Evolutionary conservation across 352 stramenopile genomes (phyloP).

Genomic region (Phytophthora nicotianae): DNA sequence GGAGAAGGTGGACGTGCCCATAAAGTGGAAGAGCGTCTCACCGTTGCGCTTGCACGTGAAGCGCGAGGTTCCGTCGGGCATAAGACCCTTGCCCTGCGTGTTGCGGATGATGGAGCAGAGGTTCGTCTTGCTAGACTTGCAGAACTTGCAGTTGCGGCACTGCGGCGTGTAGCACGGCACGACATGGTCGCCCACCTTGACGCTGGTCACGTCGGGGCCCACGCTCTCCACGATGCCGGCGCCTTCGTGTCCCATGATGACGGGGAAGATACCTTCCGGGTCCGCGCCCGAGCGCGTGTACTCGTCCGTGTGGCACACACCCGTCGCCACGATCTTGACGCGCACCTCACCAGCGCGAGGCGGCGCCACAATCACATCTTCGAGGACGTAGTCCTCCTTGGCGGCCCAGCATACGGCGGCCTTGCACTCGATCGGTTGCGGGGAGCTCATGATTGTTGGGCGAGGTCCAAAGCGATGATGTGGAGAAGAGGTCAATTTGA

Average conservation of each 20-base stretch:
- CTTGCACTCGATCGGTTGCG: conserved; percentile 88
- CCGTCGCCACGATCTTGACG: conserved; percentile 85
- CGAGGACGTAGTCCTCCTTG: conserved; percentile 85
- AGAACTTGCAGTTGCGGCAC: conserved; percentile 91
- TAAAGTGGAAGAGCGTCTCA: conserved; percentile 88
- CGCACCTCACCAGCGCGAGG: conserved; percentile 77
- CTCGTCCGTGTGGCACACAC: conserved; percentile 89
- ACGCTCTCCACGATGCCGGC: conserved; percentile 87
- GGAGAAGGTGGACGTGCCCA: conserved; percentile 88
- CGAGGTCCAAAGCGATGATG: not conserved
- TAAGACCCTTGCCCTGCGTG: conserved; percentile 78
- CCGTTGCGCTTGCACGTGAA: conserved; percentile 90
- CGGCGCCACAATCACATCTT: conserved; percentile 79
- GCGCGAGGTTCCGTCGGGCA: conserved; percentile 82
- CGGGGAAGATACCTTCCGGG: conserved; percentile 83
- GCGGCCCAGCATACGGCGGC: conserved; percentile 88
- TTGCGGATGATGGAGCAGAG: conserved; percentile 84
- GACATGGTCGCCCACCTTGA: conserved; percentile 91
- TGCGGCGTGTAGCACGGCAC: conserved; percentile 96
- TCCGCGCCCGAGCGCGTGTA: conserved; percentile 85
- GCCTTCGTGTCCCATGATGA: conserved; percentile 89
- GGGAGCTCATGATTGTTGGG: conserved; percentile 47
- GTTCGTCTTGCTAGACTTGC: conserved; percentile 88
- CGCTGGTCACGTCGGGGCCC: conserved; percentile 69
- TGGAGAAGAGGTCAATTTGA: conserved; percentile 7